Evolutionary conservation across 2,329 filamentous ascomycete species (phyloP).

Genomic region (Ophiostoma sp.): DNA sequence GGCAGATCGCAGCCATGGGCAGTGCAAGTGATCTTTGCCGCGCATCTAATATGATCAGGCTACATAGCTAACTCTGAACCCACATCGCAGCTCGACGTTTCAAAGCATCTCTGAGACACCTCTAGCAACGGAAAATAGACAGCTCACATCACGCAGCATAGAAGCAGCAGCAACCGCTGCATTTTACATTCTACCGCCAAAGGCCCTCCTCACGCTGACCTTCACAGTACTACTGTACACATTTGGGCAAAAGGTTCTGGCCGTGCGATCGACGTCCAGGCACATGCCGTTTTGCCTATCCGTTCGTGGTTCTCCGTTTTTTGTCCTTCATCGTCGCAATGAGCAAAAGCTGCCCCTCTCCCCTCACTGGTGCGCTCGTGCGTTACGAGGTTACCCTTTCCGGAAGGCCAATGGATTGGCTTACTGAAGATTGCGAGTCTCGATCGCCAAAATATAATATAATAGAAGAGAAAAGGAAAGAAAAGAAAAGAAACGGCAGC

Average conservation of each 20-base stretch:
- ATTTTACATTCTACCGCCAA: background rate
- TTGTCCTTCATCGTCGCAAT: background rate
- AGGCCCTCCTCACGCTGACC: background rate
- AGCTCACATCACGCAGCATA: background rate
- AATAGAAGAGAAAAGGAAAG: background rate
- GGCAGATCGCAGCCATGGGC: background rate
- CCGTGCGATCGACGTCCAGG: background rate
- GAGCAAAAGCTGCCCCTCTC: background rate
- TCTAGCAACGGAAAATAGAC: background rate
- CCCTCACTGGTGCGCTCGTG: slow-evolving; percentile 1
- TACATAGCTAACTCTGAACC: background rate
- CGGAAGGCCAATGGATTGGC: background rate
- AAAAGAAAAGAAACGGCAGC: background rate
- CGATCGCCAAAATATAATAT: background rate
- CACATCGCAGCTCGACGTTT: background rate
- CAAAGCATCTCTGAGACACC: background rate
- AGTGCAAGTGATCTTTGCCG: background rate
- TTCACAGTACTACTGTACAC: too few relatives aligned
- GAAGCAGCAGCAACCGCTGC: background rate
- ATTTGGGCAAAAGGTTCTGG: slow-evolving; percentile 1
- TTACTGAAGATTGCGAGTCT: background rate
- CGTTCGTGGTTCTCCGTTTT: background rate
- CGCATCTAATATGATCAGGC: background rate
- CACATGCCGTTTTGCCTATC: background rate
- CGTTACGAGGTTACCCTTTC: background rate